phyloP scores from a whole-genome alignment of 495 filamentous ascomycete genomes.

The Penicillium coffeae region DNA sequence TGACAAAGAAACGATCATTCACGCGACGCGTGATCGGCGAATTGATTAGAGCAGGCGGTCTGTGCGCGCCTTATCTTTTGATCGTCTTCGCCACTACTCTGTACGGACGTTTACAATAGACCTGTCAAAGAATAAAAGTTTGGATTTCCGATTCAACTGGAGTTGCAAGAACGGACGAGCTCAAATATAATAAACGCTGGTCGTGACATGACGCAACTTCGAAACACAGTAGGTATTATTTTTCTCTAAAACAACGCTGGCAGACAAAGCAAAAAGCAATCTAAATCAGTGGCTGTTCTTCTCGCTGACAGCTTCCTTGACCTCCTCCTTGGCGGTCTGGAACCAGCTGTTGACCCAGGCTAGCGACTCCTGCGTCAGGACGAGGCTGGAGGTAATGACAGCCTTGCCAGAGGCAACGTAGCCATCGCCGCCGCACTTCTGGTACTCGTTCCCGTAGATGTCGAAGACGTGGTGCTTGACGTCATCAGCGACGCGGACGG shows the following conservation, averaged over 20 bases:
- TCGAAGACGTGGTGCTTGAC: slow-evolving; percentile 72
- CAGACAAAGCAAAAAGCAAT: slow-evolving; percentile 4
- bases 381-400: slow-evolving; percentile 65
- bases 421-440: slow-evolving; percentile 69
- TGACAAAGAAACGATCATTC: no score
- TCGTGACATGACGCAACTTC: no score
- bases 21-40: slow-evolving; percentile 17
- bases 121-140: no score
- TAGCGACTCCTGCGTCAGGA: slow-evolving; percentile 65
- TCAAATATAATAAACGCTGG: no score
- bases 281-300: slow-evolving; percentile 38
- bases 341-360: slow-evolving; percentile 54
- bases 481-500: slow-evolving; percentile 60
- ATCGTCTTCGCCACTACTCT: not conserved
- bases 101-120: no score
- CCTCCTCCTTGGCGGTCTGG: slow-evolving; percentile 57
- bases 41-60: slow-evolving; percentile 18
- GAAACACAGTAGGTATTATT: slow-evolving; percentile 19
- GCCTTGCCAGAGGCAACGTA: slow-evolving; percentile 69
- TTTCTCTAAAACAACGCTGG: slow-evolving; percentile 19
- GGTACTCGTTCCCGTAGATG: slow-evolving; percentile 70
- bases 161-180: no score
- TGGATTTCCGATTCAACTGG: no score
- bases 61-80: slow-evolving; percentile 22
- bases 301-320: slow-evolving; percentile 53